Conservation (phyloP, 2,329 filamentous ascomycete species). For the Fusarium irregulare region DNA sequence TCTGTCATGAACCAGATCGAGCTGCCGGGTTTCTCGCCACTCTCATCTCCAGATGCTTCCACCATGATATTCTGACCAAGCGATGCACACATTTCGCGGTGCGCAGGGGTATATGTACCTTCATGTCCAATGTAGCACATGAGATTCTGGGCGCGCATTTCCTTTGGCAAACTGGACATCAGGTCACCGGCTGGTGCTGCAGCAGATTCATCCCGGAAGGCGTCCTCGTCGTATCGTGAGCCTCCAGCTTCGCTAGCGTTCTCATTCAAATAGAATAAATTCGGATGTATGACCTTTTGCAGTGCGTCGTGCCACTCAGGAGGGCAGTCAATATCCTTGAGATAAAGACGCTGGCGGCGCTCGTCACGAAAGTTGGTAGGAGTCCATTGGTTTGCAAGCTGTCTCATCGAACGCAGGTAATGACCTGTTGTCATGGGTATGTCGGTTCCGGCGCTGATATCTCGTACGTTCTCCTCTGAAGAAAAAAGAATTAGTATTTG, state of each 20-base stretch:
- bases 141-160: slow-evolving; percentile 93
- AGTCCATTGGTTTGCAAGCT: slow-evolving; percentile 85
- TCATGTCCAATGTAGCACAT: slow-evolving; percentile 99
- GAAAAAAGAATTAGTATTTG: slow-evolving; percentile 35
- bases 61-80: slow-evolving; percentile 99
- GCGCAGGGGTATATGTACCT: slow-evolving; percentile 94
- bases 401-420: slow-evolving; percentile 88
- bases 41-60: slow-evolving; percentile 78
- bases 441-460: slow-evolving; percentile 77
- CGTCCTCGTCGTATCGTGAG: slow-evolving; percentile 52
- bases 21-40: slow-evolving; percentile 84
- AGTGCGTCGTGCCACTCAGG: slow-evolving; percentile 85
- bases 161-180: slow-evolving; percentile 88
- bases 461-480: slow-evolving; percentile 84
- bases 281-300: slow-evolving; percentile 79
- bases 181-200: slow-evolving; percentile 85
- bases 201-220: slow-evolving; percentile 63
- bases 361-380: slow-evolving; percentile 81
- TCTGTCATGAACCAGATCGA: slow-evolving; percentile 99
- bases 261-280: slow-evolving; percentile 91
- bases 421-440: slow-evolving; percentile 89
- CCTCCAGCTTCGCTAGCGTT: slow-evolving; percentile 63
- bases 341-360: slow-evolving; percentile 85
- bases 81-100: slow-evolving; percentile 97
- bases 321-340: slow-evolving; percentile 98